Base-by-base conservation (phyloP, 345 rosid species). In the Nephelium lappaceum region DNA sequence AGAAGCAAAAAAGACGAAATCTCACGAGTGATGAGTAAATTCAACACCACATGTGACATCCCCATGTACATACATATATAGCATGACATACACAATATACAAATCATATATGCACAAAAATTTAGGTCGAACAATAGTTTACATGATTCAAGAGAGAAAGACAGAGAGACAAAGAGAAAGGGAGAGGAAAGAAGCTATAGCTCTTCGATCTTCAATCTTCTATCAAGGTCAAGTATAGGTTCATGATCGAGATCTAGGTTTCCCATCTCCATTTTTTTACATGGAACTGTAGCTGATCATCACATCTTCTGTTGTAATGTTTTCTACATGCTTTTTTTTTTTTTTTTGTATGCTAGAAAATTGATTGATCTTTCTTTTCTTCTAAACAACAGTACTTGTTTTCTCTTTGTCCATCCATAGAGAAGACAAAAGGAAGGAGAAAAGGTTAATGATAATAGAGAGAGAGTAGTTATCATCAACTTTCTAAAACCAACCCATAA, bases 211-310 rank as follows among this genome's bases (percentile, higher is more conserved):
- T 78, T 80, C 82, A 57, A 70, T 83, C 60, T 62, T 74, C 78
- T 64, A 14, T 16, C 58, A 16, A 53, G 58, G 58, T 53, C 58
- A 16, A 53, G 58, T 16, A 53, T 53, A 31, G 85, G 81, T 23
- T 53, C 45, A 74, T 51, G 27, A 36, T 43, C 79, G 77, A 87
- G 88, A 84, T 85, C 87, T 85, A 85, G 90, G 86, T 85, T 85
- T 80, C 71, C 76, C 75, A 72, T 47, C 71, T 53, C 70, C 61
- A 49, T 67, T 69, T 81, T 69, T 66, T 68, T 78, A 58, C 81
- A 69, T 10, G 67, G 51, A 72, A 78, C 72, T 67, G 75, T 60
- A 45, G 47, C 73, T 61, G 19, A 49, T 14, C 55, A 45, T 53
- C n/a, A 53, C 58, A 5, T 53, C 74, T 49, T 71, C 57, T 47